phyloP scores from a whole-genome alignment of 345 rosid species.

The Jatropha curcas region DNA sequence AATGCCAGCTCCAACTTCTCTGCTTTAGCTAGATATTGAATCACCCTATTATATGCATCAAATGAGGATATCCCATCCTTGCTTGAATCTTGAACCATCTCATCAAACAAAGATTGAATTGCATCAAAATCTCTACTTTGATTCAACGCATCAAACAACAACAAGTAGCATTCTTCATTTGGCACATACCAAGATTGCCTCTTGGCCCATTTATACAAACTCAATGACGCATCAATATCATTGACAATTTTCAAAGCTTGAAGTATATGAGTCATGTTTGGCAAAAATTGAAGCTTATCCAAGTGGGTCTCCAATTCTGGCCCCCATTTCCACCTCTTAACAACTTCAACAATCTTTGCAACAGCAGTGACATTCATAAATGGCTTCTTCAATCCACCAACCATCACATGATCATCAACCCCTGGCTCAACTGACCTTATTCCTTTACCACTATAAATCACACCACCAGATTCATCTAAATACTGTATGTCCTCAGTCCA shows the following conservation, averaged over 20 bases:
- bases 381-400: slow-evolving; percentile 84
- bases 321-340: slow-evolving; percentile 99
- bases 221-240: slow-evolving; percentile 63
- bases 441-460: slow-evolving; percentile 78
- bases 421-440: slow-evolving; percentile 90
- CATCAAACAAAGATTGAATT: slow-evolving; percentile 73
- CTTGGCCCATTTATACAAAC: slow-evolving; percentile 89
- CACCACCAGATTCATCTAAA: slow-evolving; percentile 86
- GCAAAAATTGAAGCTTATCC: slow-evolving; percentile 80
- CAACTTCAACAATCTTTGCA: slow-evolving; percentile 85
- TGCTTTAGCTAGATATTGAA: slow-evolving; percentile 84
- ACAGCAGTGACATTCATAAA: slow-evolving; percentile 73
- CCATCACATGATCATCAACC: slow-evolving; percentile 76
- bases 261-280: slow-evolving; percentile 70
- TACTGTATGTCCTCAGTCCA: slow-evolving; percentile 93
- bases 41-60: slow-evolving; percentile 69
- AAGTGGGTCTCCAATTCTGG: slow-evolving; percentile 86
- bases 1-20: slow-evolving; percentile 86
- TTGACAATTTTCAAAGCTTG: slow-evolving; percentile 73
- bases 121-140: slow-evolving; percentile 63
- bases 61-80: slow-evolving; percentile 36
- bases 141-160: slow-evolving; percentile 81
- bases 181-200: slow-evolving; percentile 80
- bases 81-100: slow-evolving; percentile 65
- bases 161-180: slow-evolving; percentile 58